Conservation (phyloP, 2,329 filamentous ascomycete genomes). For the Neoascochyta sp. region DNA sequence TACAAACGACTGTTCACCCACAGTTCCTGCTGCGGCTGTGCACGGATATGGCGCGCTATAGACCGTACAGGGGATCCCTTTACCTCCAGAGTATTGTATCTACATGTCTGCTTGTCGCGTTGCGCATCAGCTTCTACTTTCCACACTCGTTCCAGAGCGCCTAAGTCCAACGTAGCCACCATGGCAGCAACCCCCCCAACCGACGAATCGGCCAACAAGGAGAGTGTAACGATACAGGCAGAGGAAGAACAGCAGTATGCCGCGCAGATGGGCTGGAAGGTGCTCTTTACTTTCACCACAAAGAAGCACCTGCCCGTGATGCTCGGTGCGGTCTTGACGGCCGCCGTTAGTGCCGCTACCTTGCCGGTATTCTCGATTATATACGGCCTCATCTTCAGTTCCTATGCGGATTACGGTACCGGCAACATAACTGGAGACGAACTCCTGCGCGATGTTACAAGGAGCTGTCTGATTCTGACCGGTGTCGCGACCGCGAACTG, state of each 20-base stretch:
- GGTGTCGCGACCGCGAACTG: slow-evolving; percentile 63
- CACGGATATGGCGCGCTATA: slow-evolving; percentile 9
- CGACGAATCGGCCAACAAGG: slow-evolving; percentile 9
- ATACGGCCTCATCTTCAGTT: slow-evolving; percentile 70
- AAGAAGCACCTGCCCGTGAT: slow-evolving; percentile 56
- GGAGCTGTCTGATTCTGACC: slow-evolving; percentile 60
- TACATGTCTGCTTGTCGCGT: slow-evolving; percentile 3
- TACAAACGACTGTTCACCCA: slow-evolving; percentile 7
- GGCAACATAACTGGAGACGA: slow-evolving; percentile 49
- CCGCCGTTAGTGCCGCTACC: slow-evolving; percentile 58
- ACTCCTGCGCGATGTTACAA: slow-evolving; percentile 55
- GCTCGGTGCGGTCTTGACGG: slow-evolving; percentile 52
- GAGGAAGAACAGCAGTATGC: slow-evolving; percentile 22
- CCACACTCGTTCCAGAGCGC: slow-evolving; percentile 1
- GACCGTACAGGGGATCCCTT: slow-evolving; percentile 13
- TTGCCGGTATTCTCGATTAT: slow-evolving; percentile 66
- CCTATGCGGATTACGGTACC: slow-evolving; percentile 63
- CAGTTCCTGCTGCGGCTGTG: slow-evolving; percentile 2
- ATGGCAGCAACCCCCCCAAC: slow-evolving; percentile 16
- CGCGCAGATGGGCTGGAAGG: slow-evolving; percentile 44
- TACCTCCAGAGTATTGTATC: slow-evolving; percentile 8
- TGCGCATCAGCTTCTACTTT: slow-evolving; percentile 1
- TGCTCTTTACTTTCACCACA: slow-evolving; percentile 71
- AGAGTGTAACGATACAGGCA: slow-evolving; percentile 9
- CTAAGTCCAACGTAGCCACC: neutral